A percentile compares a stretch with the other conserved stretches of the same genome.
These are phyloP conservation scores for Priceomyces fermenticarens DNA, from an alignment of 805 yeast genomes.

Conservation along the genomic window DNA sequence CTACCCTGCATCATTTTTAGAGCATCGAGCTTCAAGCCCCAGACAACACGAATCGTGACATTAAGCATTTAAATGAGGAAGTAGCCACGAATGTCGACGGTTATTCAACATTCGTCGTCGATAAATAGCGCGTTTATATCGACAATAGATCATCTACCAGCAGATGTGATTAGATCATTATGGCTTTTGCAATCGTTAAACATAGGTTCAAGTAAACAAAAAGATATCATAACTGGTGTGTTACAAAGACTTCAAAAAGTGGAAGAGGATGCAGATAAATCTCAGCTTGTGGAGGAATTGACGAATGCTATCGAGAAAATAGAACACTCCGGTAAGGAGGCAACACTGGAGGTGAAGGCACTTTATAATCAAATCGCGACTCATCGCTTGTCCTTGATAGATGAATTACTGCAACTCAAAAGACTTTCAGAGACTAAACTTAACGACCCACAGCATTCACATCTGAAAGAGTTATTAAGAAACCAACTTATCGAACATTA, in stretches of 20 bases:
- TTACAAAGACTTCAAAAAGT: conserved; percentile 10
- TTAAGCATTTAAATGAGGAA: no score
- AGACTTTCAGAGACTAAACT: conserved; percentile 12
- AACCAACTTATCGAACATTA: conserved; percentile 33
- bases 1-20: no score
- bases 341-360: conserved; percentile 24
- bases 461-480: conserved; percentile 19
- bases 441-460: conserved; percentile 7
- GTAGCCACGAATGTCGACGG: conserved; percentile 6
- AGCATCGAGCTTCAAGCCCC: no score
- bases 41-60: no score
- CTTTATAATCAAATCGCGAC: conserved; percentile 28
- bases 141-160: conserved; percentile 42
- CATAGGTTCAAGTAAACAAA: conserved; percentile 20
- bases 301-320: conserved; percentile 9
- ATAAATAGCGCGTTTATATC: conserved; percentile 37
- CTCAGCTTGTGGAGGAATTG: conserved; percentile 7
- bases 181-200: conserved; percentile 42
- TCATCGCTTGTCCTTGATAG: conserved; percentile 22
- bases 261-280: background rate
- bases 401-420: conserved; percentile 25
- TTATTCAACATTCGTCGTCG: conserved; percentile 23
- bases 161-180: conserved; percentile 40
- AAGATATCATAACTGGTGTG: conserved; percentile 15
- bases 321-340: conserved; percentile 13